phyloP scores from a whole-genome alignment of 2,329 filamentous ascomycete species.

The Rhynchosporium agropyri region DNA sequence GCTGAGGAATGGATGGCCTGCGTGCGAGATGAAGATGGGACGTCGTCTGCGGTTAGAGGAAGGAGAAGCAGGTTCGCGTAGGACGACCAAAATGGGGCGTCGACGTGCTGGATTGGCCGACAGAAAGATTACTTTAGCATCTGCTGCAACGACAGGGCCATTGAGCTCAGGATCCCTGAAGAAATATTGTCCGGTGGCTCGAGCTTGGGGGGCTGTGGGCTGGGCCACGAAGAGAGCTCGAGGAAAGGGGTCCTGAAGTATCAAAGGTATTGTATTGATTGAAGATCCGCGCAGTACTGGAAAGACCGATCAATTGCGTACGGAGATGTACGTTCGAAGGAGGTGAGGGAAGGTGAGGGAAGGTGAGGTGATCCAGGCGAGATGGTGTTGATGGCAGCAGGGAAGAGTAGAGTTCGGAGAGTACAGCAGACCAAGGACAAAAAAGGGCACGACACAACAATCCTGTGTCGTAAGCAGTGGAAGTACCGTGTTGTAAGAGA shows the following conservation, averaged over 20 bases:
- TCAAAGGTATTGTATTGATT: not conserved
- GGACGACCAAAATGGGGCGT: constrained; percentile 18
- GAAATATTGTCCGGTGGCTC: constrained; percentile 18
- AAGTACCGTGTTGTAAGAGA: too few relatives aligned
- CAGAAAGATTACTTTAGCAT: constrained; percentile 28
- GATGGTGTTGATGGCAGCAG: too few relatives aligned
- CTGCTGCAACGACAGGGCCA: constrained; percentile 18
- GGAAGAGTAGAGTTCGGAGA: too few relatives aligned
- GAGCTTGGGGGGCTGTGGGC: constrained; percentile 7
- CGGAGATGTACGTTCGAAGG: not conserved
- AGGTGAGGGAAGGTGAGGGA: not conserved
- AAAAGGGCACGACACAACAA: too few relatives aligned
- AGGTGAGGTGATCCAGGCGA: too few relatives aligned
- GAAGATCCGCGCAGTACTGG: not conserved
- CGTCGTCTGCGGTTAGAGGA: constrained; percentile 21
- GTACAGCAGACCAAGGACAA: too few relatives aligned
- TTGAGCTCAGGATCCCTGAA: constrained; percentile 8
- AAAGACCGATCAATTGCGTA: constrained; percentile 6
- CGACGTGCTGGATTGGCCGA: constrained; percentile 29
- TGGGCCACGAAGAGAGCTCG: constrained; percentile 12
- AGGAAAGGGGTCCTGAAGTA: constrained; percentile 6
- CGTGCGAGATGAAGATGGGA: constrained; percentile 16
- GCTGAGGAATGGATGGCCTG: constrained; percentile 24
- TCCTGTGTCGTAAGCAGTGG: too few relatives aligned
- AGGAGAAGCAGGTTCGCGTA: constrained; percentile 25